Conservation (phyloP, 2,329 filamentous ascomycete species). For the Pseudogymnoascus sp. region DNA sequence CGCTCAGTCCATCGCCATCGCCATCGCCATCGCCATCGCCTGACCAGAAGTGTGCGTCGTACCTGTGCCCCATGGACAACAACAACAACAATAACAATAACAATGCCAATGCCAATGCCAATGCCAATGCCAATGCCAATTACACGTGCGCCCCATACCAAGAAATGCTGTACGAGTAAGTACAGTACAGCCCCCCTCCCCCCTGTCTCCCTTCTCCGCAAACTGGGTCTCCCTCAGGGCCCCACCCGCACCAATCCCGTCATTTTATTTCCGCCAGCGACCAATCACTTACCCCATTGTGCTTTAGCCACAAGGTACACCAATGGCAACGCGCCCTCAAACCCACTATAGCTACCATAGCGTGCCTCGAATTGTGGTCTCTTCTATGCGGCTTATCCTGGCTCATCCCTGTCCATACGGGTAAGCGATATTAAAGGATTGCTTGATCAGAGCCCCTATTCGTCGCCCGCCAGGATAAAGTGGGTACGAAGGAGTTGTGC, state of each 20-base stretch:
- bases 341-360: not conserved
- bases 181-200: not conserved
- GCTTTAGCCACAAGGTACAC: not conserved
- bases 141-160: not conserved
- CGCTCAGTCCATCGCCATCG: not conserved
- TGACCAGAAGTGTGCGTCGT: not conserved
- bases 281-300: not conserved
- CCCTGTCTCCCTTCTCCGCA: not conserved
- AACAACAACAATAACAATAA: too few relatives aligned
- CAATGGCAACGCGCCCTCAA: not conserved
- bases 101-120: too few relatives aligned
- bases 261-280: not conserved
- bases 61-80: too few relatives aligned
- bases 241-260: not conserved
- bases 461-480: not conserved
- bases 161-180: not conserved
- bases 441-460: not conserved
- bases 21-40: not conserved
- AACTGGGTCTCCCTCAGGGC: not conserved
- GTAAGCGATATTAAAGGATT: conserved; percentile 6
- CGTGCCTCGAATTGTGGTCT: not conserved
- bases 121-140: too few relatives aligned
- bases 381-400: not conserved
- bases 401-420: not conserved
- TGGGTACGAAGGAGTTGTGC: not conserved